Conservation (phyloP, 306 rosid genomes). For the Cicer arietinum region DNA sequence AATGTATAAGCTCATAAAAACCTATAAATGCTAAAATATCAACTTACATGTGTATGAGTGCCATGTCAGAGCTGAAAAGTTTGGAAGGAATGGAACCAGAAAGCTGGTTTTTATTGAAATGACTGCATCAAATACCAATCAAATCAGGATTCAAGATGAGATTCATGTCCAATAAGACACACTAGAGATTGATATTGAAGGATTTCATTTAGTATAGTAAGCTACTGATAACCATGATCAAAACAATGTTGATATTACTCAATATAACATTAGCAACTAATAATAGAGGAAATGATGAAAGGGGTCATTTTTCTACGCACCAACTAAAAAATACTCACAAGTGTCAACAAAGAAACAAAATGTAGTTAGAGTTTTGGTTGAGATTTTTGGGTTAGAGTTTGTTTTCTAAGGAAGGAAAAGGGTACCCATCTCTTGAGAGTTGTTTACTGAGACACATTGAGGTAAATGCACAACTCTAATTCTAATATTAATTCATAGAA, state of each 20-base stretch:
- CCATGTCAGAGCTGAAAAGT: slow-evolving; percentile 79
- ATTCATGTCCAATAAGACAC: no score
- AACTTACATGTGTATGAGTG: slow-evolving; percentile 85
- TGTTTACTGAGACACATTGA: no score
- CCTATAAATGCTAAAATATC: slow-evolving; percentile 3
- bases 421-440: no score
- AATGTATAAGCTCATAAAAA: neutral
- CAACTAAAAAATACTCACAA: slow-evolving; percentile 51
- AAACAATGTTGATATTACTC: neutral
- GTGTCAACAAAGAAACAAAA: slow-evolving; percentile 32
- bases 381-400: no score
- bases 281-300: neutral
- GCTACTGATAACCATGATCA: no score
- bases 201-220: no score
- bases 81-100: slow-evolving; percentile 72
- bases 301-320: neutral
- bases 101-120: slow-evolving; percentile 91
- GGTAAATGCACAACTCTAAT: no score
- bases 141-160: no score
- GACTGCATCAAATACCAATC: slow-evolving; percentile 64
- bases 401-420: no score
- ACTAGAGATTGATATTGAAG: no score
- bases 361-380: no score
- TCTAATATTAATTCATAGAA: no score
- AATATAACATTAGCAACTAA: neutral